A percentile compares a stretch with the other conserved stretches of the same genome.
These are phyloP conservation scores for Coemansia furcata DNA, from an alignment of 192 early-diverging fungal genomes.

Conservation along the genomic window DNA sequence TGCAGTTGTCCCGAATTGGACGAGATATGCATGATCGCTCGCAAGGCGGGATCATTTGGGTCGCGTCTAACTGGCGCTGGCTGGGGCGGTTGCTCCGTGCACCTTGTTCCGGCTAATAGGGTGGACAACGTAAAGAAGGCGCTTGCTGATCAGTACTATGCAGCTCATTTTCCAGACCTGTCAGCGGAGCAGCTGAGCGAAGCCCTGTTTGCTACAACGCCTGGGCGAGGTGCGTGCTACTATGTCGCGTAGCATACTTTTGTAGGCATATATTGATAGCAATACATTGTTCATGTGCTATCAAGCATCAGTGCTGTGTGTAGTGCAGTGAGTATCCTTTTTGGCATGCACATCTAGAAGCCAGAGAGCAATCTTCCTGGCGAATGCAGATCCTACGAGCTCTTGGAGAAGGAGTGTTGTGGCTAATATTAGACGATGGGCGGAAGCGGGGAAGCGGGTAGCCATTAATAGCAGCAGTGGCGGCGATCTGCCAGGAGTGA, in stretches of 20 bases:
- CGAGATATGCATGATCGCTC: conserved; percentile 65
- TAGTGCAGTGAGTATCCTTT: neutral
- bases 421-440: neutral
- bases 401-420: neutral
- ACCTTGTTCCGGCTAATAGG: conserved; percentile 59
- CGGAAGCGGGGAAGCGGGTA: neutral
- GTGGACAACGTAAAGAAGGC: conserved; percentile 60
- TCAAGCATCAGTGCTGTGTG: neutral
- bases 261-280: neutral
- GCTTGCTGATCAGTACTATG: conserved; percentile 68
- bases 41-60: conserved; percentile 69
- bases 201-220: conserved; percentile 54
- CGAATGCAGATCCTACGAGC: neutral
- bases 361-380: neutral
- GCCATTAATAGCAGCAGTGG: neutral
- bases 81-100: conserved; percentile 89
- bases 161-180: conserved; percentile 52
- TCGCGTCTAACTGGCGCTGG: conserved; percentile 92
- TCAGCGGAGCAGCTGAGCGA: conserved; percentile 54
- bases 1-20: conserved; percentile 85
- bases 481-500: neutral
- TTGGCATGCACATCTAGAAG: neutral
- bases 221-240: conserved; percentile 44
- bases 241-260: neutral
- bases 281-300: neutral